Evolutionary conservation across 495 filamentous ascomycete species (phyloP).

Genomic region (Acidiella bohemica): DNA sequence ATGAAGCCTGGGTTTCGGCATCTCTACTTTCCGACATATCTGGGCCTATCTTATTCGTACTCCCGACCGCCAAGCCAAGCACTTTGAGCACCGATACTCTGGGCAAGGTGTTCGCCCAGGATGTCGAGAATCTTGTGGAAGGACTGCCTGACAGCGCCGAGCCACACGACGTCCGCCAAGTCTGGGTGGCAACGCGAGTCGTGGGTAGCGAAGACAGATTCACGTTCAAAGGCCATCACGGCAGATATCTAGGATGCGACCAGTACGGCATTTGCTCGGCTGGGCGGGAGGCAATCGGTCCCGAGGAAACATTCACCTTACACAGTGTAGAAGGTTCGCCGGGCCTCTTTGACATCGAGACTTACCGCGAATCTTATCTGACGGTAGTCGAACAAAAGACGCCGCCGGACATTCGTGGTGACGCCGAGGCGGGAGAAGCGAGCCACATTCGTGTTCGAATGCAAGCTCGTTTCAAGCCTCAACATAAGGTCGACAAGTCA

Average conservation of each 20-base stretch:
- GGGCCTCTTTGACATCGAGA: slow-evolving; percentile 23
- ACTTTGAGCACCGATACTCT: slow-evolving; percentile 72
- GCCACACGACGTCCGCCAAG: slow-evolving; percentile 86
- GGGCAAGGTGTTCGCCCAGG: slow-evolving; percentile 68
- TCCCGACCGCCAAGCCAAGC: slow-evolving; percentile 53
- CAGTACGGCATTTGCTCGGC: slow-evolving; percentile 67
- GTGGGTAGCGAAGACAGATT: slow-evolving; percentile 59
- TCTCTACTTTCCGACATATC: slow-evolving; percentile 60
- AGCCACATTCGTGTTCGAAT: slow-evolving; percentile 76
- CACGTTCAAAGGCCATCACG: slow-evolving; percentile 79
- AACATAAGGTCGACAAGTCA: slow-evolving; percentile 60
- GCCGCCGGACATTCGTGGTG: slow-evolving; percentile 58
- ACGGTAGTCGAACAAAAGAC: slow-evolving; percentile 25
- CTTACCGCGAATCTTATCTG: slow-evolving; percentile 24
- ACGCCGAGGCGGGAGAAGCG: slow-evolving; percentile 55
- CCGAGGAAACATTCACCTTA: slow-evolving; percentile 58
- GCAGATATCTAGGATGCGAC: slow-evolving; percentile 76
- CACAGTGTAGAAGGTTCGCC: slow-evolving; percentile 19
- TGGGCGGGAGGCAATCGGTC: slow-evolving; percentile 61
- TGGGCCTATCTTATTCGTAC: slow-evolving; percentile 71
- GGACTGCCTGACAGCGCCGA: slow-evolving; percentile 66
- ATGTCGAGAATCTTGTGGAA: slow-evolving; percentile 72
- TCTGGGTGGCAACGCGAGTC: slow-evolving; percentile 81
- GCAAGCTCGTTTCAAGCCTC: slow-evolving; percentile 88
- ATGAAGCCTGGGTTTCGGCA: slow-evolving; percentile 83